Conservation (phyloP, 2,329 filamentous ascomycete species). For the Plectosphaerella sp. region DNA sequence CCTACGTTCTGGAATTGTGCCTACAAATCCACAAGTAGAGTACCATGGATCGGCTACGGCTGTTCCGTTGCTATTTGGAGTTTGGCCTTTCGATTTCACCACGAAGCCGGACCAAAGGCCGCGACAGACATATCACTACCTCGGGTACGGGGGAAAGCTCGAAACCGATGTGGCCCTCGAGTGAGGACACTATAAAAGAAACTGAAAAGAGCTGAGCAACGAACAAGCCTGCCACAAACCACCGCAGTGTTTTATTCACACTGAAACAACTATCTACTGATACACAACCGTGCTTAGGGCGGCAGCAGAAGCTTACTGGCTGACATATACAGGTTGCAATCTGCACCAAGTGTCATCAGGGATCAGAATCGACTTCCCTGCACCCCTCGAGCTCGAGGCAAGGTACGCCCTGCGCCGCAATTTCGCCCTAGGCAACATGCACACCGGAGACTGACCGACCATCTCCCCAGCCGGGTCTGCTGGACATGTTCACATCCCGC, state of each 20-base stretch:
- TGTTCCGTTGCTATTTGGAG: slow-evolving; percentile 46
- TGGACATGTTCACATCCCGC: no score
- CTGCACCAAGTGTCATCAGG: no score
- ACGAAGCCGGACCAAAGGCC: slow-evolving; percentile 56
- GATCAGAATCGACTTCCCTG: no score
- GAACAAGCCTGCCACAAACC: slow-evolving; percentile 1
- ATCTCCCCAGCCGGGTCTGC: no score
- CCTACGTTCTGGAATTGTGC: no score
- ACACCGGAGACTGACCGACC: no score
- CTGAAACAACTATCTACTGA: no score
- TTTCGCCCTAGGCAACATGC: no score
- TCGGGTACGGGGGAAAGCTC: slow-evolving; percentile 12
- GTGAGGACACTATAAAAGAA: slow-evolving; percentile 45
- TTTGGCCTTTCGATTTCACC: slow-evolving; percentile 35
- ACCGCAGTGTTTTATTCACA: no score
- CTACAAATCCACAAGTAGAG: slow-evolving; percentile 15
- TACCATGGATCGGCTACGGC: slow-evolving; percentile 10
- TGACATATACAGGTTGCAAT: no score
- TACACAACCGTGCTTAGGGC: no score
- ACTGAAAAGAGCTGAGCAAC: slow-evolving; percentile 74
- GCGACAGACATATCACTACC: slow-evolving; percentile 40
- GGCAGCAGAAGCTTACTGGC: no score
- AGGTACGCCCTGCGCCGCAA: neutral
- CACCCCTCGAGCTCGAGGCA: neutral
- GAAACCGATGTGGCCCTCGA: slow-evolving; percentile 46